These are phyloP conservation scores for Phytomonas sp. DNA, from an alignment of 208 protist genomes.

Conservation along the genomic window DNA sequence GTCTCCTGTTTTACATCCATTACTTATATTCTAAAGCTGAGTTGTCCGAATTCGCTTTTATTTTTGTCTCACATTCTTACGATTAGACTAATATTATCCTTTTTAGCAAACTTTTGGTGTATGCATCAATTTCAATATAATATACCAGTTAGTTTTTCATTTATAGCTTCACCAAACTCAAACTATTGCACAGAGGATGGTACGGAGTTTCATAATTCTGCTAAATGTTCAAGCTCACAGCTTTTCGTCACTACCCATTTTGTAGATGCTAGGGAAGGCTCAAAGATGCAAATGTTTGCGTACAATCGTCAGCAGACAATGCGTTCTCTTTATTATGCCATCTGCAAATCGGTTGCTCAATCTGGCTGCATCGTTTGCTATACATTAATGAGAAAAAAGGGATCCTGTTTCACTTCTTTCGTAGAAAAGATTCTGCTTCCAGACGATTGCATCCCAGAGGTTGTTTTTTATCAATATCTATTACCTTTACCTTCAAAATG, in stretches of 20 bases:
- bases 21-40: conserved; percentile 6
- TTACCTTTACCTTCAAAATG: not conserved
- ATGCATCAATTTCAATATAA: conserved; percentile 7
- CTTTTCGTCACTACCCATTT: not conserved
- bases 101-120: not conserved
- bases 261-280: not conserved
- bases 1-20: not conserved
- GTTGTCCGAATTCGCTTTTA: not conserved
- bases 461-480: conserved; percentile 34
- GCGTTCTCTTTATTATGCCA: conserved; percentile 12
- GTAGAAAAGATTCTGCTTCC: conserved; percentile 21
- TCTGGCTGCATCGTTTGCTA: conserved; percentile 5
- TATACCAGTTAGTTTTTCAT: conserved; percentile 20
- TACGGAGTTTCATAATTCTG: not conserved
- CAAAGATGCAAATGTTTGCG: not conserved
- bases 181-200: conserved; percentile 10
- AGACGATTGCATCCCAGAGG: conserved; percentile 20
- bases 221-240: not conserved
- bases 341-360: conserved; percentile 6
- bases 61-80: conserved; percentile 10
- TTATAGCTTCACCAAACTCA: conserved; percentile 12
- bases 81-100: not conserved
- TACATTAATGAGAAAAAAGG: not conserved
- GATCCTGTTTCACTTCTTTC: not conserved
- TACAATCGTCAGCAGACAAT: not conserved